A percentile compares a stretch with the other conserved stretches of the same genome.
These are phyloP conservation scores for Cystobasidium ongulense DNA, from an alignment of 768 basidiomycete genomes.

Conservation along the genomic window DNA sequence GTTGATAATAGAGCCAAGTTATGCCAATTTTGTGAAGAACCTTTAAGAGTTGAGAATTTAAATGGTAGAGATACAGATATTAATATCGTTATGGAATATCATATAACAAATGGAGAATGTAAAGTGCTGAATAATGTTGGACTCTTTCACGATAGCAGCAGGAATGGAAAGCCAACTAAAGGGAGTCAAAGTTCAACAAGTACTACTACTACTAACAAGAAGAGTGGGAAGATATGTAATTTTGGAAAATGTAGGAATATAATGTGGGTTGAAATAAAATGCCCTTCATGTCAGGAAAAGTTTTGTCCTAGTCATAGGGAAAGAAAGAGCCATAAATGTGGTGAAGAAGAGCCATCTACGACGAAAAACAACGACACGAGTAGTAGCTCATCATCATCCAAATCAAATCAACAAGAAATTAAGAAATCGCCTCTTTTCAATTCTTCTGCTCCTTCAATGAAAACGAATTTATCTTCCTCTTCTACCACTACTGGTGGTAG, in stretches of 20 bases:
- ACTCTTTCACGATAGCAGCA: not conserved
- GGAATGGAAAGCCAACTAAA: not conserved
- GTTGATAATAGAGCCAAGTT: not conserved
- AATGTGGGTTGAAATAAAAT: conserved; percentile 20
- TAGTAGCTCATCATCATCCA: not conserved
- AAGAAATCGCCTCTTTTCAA: not conserved
- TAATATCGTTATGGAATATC: conserved; percentile 11
- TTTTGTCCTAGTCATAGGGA: conserved; percentile 23
- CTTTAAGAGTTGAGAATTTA: not conserved
- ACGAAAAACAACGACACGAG: not conserved
- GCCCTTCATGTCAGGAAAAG: not conserved
- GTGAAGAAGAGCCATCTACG: not conserved
- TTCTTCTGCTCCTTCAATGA: not conserved
- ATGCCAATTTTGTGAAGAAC: conserved; percentile 5
- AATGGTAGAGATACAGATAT: conserved; percentile 15
- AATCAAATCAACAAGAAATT: not conserved
- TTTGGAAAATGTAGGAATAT: conserved; percentile 4
- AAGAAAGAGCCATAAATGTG: conserved; percentile 11
- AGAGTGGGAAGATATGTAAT: not conserved
- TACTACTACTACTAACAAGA: not conserved
- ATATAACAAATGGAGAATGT: conserved; percentile 8
- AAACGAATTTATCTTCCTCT: not conserved
- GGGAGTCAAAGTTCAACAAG: not conserved
- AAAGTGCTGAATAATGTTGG: conserved; percentile 1
- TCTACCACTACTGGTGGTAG: not conserved